Conservation (phyloP, 305 asterid genomes). For the Andrographis paniculata region DNA sequence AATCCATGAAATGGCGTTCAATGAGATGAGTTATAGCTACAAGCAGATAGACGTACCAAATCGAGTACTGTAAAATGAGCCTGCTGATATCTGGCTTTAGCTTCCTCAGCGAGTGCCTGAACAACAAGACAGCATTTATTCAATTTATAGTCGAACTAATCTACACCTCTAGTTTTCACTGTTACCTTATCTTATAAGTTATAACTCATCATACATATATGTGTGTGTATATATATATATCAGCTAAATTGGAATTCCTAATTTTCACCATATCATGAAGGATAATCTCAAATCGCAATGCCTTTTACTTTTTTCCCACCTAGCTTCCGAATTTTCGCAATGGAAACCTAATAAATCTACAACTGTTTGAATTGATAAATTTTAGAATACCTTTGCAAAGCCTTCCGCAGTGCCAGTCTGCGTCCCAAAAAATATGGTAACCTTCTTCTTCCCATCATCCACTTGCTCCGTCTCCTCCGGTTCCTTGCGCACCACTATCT, state of each 20-base stretch:
- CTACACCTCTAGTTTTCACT: background rate
- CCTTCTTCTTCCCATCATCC: conserved; percentile 75
- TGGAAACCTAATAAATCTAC: background rate
- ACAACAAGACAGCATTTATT: conserved; percentile 18
- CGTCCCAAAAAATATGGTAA: conserved; percentile 83
- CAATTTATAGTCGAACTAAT: background rate
- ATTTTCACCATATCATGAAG: no score
- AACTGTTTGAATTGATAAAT: background rate
- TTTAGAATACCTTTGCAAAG: conserved; percentile 93
- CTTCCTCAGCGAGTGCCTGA: conserved; percentile 96
- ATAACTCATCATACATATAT: no score
- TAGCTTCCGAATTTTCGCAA: conserved; percentile 3
- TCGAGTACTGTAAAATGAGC: conserved; percentile 66
- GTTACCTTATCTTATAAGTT: background rate
- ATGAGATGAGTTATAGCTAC: conserved; percentile 1
- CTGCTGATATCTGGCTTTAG: conserved; percentile 86
- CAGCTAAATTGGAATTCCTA: no score
- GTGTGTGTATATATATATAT: no score
- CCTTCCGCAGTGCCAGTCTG: conserved; percentile 99
- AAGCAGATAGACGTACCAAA: conserved; percentile 38
- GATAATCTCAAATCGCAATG: background rate
- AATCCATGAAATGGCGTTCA: background rate
- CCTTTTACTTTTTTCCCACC: background rate
- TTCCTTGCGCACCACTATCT: conserved; percentile 36
- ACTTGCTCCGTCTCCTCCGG: conserved; percentile 49